Percentiles rank a stretch among this genome's conserved stretches.
These are phyloP conservation scores for Leucosporidium creatinivorum DNA, from an alignment of 768 basidiomycete species.

Conservation along the genomic window DNA sequence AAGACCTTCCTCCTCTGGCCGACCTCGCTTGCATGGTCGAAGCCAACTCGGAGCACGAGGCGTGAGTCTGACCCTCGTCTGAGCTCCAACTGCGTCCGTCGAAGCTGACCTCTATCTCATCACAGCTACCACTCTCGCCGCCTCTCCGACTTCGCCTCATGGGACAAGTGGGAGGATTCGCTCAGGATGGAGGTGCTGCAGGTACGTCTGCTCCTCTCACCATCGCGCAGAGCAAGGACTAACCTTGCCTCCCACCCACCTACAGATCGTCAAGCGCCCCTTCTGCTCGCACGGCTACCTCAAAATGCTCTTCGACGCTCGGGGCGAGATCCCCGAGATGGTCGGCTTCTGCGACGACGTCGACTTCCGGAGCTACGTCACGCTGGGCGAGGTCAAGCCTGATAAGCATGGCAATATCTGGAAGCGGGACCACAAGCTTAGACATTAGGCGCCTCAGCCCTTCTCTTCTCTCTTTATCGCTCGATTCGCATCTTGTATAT, in stretches of 20 bases:
- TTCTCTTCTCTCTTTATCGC: too few species aligned
- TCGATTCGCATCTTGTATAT: too few species aligned
- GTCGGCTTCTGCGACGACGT: constrained; percentile 12
- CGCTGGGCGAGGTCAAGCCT: too few species aligned
- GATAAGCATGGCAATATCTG: too few species aligned
- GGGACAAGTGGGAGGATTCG: constrained; percentile 15
- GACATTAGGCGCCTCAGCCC: too few species aligned
- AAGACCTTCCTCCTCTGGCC: constrained; percentile 17
- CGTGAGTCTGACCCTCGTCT: neutral
- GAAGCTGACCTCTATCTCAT: neutral
- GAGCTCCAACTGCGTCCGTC: neutral
- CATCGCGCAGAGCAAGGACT: too few species aligned
- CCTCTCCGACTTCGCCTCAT: constrained; percentile 19
- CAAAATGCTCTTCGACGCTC: constrained; percentile 7
- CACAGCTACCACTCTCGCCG: constrained; percentile 25
- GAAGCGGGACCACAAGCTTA: too few species aligned
- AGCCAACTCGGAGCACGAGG: neutral
- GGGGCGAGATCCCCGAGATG: constrained; percentile 5
- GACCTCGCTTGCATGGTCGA: constrained; percentile 10
- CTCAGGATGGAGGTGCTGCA: constrained; percentile 14
- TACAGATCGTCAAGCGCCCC: constrained; percentile 18
- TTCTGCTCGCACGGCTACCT: constrained; percentile 28
- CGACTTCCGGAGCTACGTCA: neutral
- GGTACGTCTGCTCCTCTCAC: neutral
- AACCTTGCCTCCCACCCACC: neutral